Evolutionary conservation across 805 yeast genomes (phyloP), one percentile per base, ranked within the genome.

Genomic region (Monosporozyma unispora): DNA sequence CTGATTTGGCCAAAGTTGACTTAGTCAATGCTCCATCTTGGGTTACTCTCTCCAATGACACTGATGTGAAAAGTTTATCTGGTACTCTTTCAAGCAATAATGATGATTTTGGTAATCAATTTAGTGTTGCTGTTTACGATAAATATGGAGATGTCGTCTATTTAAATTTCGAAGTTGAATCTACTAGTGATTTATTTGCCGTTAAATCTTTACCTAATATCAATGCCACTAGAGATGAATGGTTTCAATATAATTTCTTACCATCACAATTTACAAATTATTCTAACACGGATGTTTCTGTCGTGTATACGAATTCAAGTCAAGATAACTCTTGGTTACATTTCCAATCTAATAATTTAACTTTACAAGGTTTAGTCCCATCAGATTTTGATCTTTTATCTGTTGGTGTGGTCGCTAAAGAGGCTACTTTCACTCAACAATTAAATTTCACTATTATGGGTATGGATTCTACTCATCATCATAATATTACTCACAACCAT

Each of bases 311-410:
- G 16, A 66, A 67, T 50, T 56, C 63, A 38, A 55, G 66, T 21
- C 63, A 65, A 44, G 61, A 67, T 45, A 69, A 73, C 21, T 62
- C 65, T 46, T 91, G 98, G 98, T 70, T 91, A 45, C 57, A 70
- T 1, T 89, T 77, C 62, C 77, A 81, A 63, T 57, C 68, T 43
- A 54, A 74, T 10, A 87, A 84, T 60, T 70, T 76, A 62, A 82
- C 95, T 0, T 73, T 91, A 49, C 64, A 67, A 38, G 99, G 99
- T 27, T 61, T 67, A 16, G 84, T 82, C 19, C 87, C 88, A 3
- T 56, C 61, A 4, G 67, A 72, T 54, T 77, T 81, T 40, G 71
- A 73, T 14, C 49, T 55, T 3, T 51, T 74, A 14, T 46, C 57
- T 0, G 69, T 82, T 25, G 67, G 67, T 2, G 63, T 83, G 28